phyloP scores from a whole-genome alignment of 129 eudicot genomes.

The Lactuca saligna region DNA sequence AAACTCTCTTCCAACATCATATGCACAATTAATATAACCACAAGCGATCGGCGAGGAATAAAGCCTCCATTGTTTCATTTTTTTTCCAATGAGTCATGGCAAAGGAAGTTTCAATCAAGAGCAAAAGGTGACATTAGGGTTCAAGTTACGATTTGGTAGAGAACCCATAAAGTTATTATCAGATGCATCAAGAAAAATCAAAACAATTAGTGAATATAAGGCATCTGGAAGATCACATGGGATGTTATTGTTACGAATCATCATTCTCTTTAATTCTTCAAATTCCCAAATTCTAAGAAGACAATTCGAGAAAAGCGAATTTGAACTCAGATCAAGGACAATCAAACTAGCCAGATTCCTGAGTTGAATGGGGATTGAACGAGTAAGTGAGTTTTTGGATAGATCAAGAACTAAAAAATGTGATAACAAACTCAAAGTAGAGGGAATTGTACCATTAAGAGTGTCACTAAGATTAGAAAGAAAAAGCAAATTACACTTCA shows the following conservation, averaged over 20 bases:
- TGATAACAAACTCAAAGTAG: conserved; percentile 52
- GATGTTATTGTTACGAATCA: conserved; percentile 48
- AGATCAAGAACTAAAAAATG: conserved; percentile 63
- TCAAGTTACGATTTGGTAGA: conserved; percentile 43
- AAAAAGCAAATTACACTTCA: conserved; percentile 40
- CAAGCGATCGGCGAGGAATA: too few relatives aligned
- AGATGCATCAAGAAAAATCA: conserved; percentile 62
- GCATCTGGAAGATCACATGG: conserved; percentile 49
- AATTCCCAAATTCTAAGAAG: conserved; percentile 47
- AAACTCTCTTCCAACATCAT: too few relatives aligned
- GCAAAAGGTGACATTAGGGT: conserved; percentile 28
- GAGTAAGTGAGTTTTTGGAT: conserved; percentile 49
- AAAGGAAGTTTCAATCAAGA: too few relatives aligned
- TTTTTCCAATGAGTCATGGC: too few relatives aligned
- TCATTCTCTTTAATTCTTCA: conserved; percentile 51
- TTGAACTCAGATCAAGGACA: conserved; percentile 68
- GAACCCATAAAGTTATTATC: conserved; percentile 60
- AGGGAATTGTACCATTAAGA: conserved; percentile 57
- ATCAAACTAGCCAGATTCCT: conserved; percentile 60
- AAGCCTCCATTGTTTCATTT: too few relatives aligned
- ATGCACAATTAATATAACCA: too few relatives aligned
- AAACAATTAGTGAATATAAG: conserved; percentile 57
- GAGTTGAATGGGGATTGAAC: conserved; percentile 49
- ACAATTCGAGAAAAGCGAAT: conserved; percentile 42
- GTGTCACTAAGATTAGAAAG: conserved; percentile 43